Evolutionary conservation across 257 asterid species (phyloP).

Genomic region (Scutellaria galericulata): DNA sequence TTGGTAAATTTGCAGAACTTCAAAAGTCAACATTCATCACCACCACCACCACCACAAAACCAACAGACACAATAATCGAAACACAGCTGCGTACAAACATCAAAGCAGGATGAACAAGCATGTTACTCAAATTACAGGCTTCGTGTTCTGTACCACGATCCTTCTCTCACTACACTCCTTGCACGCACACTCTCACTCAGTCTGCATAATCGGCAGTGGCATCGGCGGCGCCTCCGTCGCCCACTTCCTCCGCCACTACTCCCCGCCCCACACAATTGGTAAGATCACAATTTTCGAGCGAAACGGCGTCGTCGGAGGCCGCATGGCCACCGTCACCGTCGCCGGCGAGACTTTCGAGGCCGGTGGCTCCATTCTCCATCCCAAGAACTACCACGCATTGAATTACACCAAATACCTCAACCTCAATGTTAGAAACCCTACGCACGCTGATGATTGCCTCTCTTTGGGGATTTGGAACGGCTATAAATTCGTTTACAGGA

Average conservation of each 20-base stretch:
- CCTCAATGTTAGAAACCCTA: slow-evolving; percentile 52
- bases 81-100: not conserved
- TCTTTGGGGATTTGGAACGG: slow-evolving; percentile 92
- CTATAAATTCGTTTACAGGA: slow-evolving; percentile 63
- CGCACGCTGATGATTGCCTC: slow-evolving; percentile 50
- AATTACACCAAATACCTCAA: slow-evolving; percentile 59
- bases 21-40: too few species aligned
- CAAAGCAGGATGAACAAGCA: slow-evolving; percentile 35
- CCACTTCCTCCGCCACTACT: slow-evolving; percentile 85
- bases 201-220: slow-evolving; percentile 95
- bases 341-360: slow-evolving; percentile 90
- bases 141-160: slow-evolving; percentile 27
- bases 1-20: too few species aligned
- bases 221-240: slow-evolving; percentile 98
- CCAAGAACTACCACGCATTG: slow-evolving; percentile 78
- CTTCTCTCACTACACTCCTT: slow-evolving; percentile 32
- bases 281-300: slow-evolving; percentile 72
- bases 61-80: too few species aligned
- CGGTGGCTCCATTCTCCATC: slow-evolving; percentile 92
- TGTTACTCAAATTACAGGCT: slow-evolving; percentile 20
- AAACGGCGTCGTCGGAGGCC: slow-evolving; percentile 74
- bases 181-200: slow-evolving; percentile 45
- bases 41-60: too few species aligned
- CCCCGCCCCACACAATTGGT: slow-evolving; percentile 45
- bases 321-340: slow-evolving; percentile 87